A percentile compares a stretch with the other conserved stretches of the same genome.
phyloP scores from a whole-genome alignment of 2,329 filamentous ascomycete species.

The Catunica adiposa region DNA sequence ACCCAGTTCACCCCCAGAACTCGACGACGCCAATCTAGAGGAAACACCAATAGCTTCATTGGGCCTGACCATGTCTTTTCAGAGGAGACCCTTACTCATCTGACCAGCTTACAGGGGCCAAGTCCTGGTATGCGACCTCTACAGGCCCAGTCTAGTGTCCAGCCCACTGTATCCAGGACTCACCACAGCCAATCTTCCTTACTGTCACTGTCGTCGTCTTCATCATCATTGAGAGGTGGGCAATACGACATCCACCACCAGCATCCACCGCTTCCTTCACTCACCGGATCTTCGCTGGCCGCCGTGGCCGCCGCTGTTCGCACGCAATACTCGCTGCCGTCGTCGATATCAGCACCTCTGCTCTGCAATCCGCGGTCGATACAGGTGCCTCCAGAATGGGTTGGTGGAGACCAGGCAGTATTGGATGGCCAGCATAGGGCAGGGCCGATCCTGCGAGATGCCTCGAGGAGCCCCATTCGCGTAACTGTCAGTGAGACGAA shows the following conservation, averaged over 20 bases:
- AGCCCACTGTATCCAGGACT: background rate
- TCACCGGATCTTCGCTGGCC: background rate
- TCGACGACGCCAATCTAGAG: background rate
- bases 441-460: slow-evolving; percentile 31
- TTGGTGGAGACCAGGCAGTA: background rate
- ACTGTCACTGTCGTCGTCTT: background rate
- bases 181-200: background rate
- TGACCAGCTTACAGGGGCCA: background rate
- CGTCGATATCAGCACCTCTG: background rate
- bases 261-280: too few relatives aligned
- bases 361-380: background rate
- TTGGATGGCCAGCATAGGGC: slow-evolving; percentile 16
- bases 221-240: too few relatives aligned
- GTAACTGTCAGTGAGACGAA: slow-evolving; percentile 19
- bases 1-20: background rate
- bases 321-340: background rate
- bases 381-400: background rate
- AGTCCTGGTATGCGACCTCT: too few relatives aligned
- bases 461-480: slow-evolving; percentile 39
- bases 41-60: background rate
- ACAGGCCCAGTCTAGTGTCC: background rate
- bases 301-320: background rate
- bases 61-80: background rate
- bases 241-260: too few relatives aligned
- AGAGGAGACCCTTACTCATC: background rate